phyloP scores from a whole-genome alignment of 768 basidiomycete genomes.

The Suillus discolor region DNA sequence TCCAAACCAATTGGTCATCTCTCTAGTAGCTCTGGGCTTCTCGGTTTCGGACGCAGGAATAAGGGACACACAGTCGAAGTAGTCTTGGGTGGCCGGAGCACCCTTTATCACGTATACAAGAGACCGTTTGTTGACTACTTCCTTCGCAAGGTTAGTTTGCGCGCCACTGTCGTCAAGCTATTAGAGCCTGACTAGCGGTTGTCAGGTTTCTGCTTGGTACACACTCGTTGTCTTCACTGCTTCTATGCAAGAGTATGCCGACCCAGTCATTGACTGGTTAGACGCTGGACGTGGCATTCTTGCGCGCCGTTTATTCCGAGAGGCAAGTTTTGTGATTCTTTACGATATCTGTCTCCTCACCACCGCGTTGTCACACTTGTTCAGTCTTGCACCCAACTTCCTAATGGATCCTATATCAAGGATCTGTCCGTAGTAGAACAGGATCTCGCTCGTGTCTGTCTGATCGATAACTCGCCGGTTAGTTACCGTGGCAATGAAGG shows the following conservation, averaged over 20 bases:
- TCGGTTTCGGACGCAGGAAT: slow-evolving; percentile 62
- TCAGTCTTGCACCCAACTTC: slow-evolving; percentile 90
- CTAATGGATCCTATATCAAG: slow-evolving; percentile 94
- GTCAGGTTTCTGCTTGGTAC: slow-evolving; percentile 97
- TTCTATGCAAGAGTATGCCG: slow-evolving; percentile 99
- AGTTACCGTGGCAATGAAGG: slow-evolving; percentile 94
- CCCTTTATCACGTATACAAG: slow-evolving; percentile 97
- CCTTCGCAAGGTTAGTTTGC: slow-evolving; percentile 69
- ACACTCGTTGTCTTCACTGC: slow-evolving; percentile 98
- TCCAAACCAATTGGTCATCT: slow-evolving; percentile 66
- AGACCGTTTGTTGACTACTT: slow-evolving; percentile 97
- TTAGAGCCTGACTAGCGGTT: slow-evolving; percentile 7
- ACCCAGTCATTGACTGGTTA: slow-evolving; percentile 99
- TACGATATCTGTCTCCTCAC: slow-evolving; percentile 5
- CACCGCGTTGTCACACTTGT: slow-evolving; percentile 13
- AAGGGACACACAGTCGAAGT: slow-evolving; percentile 92
- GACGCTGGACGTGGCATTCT: slow-evolving; percentile 94
- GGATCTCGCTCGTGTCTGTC: slow-evolving; percentile 90
- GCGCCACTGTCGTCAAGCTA: background rate
- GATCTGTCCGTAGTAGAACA: slow-evolving; percentile 85
- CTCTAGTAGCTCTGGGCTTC: slow-evolving; percentile 56
- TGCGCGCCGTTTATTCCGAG: slow-evolving; percentile 86
- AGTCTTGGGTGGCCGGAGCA: slow-evolving; percentile 82
- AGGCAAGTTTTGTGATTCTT: slow-evolving; percentile 55
- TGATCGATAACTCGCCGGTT: slow-evolving; percentile 95